Conservation (phyloP, 2,329 filamentous ascomycete genomes). For the Colletotrichum tofieldiae region DNA sequence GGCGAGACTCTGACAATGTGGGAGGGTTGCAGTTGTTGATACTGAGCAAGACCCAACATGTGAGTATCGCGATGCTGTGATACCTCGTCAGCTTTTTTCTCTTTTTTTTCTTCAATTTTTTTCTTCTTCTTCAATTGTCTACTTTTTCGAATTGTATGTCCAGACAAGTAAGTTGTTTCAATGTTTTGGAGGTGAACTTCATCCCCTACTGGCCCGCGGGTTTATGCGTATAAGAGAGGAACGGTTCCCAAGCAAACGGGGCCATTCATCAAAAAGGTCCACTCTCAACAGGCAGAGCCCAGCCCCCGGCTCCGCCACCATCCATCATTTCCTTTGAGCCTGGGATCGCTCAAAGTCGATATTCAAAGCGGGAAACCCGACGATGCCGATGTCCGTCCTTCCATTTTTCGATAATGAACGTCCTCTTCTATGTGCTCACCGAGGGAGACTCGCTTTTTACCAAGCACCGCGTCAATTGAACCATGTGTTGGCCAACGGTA, state of each 20-base stretch:
- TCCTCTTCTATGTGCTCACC: neutral
- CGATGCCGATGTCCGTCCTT: neutral
- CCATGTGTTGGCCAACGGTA: neutral
- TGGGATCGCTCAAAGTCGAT: neutral
- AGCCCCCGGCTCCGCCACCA: neutral
- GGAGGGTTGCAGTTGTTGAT: neutral
- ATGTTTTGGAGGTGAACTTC: neutral
- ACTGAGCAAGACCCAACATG: neutral
- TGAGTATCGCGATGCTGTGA: neutral
- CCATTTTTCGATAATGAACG: neutral
- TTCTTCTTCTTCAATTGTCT: no score
- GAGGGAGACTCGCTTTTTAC: neutral
- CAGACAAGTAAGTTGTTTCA: no score
- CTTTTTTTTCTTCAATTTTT: no score
- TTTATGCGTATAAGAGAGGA: constrained; percentile 12
- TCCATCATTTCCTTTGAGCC: constrained; percentile 5
- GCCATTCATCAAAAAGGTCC: constrained; percentile 19
- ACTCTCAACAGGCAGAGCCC: constrained; percentile 8
- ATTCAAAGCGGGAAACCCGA: neutral
- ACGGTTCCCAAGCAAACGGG: neutral
- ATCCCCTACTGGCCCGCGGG: neutral
- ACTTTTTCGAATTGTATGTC: no score
- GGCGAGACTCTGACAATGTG: neutral
- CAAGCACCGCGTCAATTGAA: neutral
- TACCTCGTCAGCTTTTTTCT: neutral